Percentiles rank a stretch among this genome's conserved stretches.
Conservation (phyloP, 1,139 yeast genomes). For the Candida mesenterica region DNA sequence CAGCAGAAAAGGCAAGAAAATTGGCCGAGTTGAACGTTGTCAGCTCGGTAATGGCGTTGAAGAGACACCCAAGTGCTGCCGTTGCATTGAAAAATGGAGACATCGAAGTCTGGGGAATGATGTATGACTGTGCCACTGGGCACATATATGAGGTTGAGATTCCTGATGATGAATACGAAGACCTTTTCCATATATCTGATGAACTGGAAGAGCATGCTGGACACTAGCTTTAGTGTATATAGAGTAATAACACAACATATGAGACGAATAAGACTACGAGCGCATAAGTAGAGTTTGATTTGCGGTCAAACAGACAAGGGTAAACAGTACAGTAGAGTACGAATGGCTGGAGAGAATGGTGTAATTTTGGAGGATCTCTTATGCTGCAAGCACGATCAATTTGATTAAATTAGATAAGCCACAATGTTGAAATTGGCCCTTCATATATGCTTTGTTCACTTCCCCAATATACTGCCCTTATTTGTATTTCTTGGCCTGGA, state of each 20-base stretch:
- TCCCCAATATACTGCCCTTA: no score
- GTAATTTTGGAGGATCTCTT: no score
- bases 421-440: no score
- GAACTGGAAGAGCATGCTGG: constrained; percentile 31
- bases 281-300: no score
- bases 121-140: constrained; percentile 85
- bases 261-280: no score
- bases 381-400: no score
- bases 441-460: no score
- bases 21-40: constrained; percentile 80
- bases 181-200: constrained; percentile 42
- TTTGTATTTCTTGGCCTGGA: no score
- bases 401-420: no score
- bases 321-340: no score
- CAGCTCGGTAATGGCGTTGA: constrained; percentile 54
- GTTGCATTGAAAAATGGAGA: constrained; percentile 68
- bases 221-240: constrained; percentile 15
- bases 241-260: neutral
- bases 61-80: constrained; percentile 73
- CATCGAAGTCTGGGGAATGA: constrained; percentile 84
- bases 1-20: constrained; percentile 59
- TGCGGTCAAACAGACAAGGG: no score
- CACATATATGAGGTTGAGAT: constrained; percentile 54
- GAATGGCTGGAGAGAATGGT: no score
- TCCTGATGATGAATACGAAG: constrained; percentile 52